Conservation (phyloP, 139 green algal species). For the Coccomyxa sp. region DNA sequence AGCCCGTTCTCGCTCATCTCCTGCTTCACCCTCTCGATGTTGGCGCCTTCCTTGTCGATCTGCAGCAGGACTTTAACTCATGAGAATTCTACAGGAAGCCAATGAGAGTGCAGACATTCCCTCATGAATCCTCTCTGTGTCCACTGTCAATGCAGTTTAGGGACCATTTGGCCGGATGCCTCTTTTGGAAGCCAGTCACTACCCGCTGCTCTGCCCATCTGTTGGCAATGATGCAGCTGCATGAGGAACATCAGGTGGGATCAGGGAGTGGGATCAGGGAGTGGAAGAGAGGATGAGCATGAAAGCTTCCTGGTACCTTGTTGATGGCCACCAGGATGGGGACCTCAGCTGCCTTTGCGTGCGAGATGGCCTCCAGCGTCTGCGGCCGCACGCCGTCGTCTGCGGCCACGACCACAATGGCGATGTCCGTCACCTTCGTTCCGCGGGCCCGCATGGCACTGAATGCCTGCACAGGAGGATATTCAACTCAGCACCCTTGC, state of each 20-base stretch:
- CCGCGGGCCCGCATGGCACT: conserved; percentile 92
- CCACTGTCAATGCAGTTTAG: too few relatives aligned
- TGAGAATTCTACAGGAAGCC: too few relatives aligned
- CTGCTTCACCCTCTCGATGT: conserved; percentile 82
- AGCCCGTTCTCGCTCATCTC: conserved; percentile 83
- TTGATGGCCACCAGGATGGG: conserved; percentile 87
- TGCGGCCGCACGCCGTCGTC: conserved; percentile 96
- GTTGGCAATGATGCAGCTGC: too few relatives aligned
- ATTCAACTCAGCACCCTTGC: too few relatives aligned
- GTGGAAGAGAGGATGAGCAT: neutral
- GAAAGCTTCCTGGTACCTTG: conserved; percentile 41
- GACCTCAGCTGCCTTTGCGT: conserved; percentile 88
- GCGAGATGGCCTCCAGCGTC: conserved; percentile 89
- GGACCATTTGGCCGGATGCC: too few relatives aligned
- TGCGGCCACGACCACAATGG: conserved; percentile 95
- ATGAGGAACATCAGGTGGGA: too few relatives aligned
- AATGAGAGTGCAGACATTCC: too few relatives aligned
- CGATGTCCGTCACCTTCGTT: conserved; percentile 92
- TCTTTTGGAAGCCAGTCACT: too few relatives aligned
- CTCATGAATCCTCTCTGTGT: too few relatives aligned
- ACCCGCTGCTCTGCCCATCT: too few relatives aligned
- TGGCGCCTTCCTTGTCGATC: conserved; percentile 91
- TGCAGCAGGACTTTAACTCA: too few relatives aligned
- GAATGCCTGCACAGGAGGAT: conserved; percentile 89
- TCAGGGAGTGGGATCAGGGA: too few relatives aligned